Evolutionary conservation across 2,329 filamentous ascomycete species (phyloP).

Genomic region (Microdochium paspali): DNA sequence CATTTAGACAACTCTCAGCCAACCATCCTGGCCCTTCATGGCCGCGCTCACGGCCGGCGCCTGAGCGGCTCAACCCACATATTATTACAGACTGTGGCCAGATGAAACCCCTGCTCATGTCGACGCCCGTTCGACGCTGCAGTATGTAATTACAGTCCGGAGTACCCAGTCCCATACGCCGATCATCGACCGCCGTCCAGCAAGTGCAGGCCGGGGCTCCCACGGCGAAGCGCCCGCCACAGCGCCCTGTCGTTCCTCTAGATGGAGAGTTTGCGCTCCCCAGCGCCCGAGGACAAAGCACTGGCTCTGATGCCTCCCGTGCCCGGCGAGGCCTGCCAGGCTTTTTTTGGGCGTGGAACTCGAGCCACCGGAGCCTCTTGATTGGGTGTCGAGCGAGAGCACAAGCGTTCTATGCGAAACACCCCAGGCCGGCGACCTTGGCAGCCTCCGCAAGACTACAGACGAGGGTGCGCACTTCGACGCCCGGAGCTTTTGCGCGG

Average conservation of each 20-base stretch:
- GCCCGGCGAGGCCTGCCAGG: constrained; percentile 8
- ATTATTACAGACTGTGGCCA: no score
- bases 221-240: not conserved
- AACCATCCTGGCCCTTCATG: not conserved
- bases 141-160: no score
- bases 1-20: no score
- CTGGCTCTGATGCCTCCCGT: constrained; percentile 6
- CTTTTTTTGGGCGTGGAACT: constrained; percentile 14
- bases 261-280: not conserved
- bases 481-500: no score
- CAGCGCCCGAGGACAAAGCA: constrained; percentile 4
- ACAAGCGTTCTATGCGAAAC: constrained; percentile 15
- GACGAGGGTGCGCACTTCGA: constrained; percentile 2
- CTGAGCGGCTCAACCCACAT: not conserved
- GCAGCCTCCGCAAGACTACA: not conserved
- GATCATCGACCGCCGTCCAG: no score
- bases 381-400: constrained; percentile 14
- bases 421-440: constrained; percentile 3
- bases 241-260: not conserved
- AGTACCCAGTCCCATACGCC: no score
- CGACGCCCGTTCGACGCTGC: not conserved
- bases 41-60: not conserved
- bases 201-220: no score
- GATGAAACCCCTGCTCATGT: not conserved
- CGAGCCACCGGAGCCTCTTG: constrained; percentile 9